Conservation (phyloP, 345 rosid species). For the Draba incana region DNA sequence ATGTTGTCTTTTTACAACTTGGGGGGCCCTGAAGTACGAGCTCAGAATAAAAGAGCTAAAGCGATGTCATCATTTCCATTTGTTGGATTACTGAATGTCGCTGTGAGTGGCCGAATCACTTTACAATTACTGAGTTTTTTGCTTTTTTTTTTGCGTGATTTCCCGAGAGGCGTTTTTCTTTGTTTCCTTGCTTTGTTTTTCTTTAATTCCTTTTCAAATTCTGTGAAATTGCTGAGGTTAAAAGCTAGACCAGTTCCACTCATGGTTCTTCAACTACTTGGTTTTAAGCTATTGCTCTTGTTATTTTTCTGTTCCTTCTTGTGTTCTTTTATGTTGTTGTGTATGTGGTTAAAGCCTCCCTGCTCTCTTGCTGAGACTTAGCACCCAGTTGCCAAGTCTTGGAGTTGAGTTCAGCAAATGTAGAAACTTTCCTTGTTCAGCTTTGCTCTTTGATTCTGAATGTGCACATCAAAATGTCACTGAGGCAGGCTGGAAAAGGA, state of each 20-base stretch:
- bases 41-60: slow-evolving; percentile 33
- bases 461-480: slow-evolving; percentile 33
- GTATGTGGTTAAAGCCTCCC: slow-evolving; percentile 8
- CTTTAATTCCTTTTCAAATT: slow-evolving; percentile 1
- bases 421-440: slow-evolving; percentile 30
- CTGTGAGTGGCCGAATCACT: slow-evolving; percentile 60
- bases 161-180: slow-evolving; percentile 14
- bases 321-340: not conserved
- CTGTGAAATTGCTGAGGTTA: not conserved
- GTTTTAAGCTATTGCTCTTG: slow-evolving; percentile 17
- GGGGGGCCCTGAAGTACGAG: slow-evolving; percentile 34
- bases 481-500: slow-evolving; percentile 40
- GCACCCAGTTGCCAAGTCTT: slow-evolving; percentile 41
- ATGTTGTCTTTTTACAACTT: slow-evolving; percentile 63
- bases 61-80: slow-evolving; percentile 54
- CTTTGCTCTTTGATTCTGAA: slow-evolving; percentile 39
- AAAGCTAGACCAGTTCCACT: slow-evolving; percentile 25
- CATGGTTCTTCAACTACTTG: slow-evolving; percentile 4
- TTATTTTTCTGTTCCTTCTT: not conserved
- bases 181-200: slow-evolving; percentile 15
- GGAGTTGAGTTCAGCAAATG: slow-evolving; percentile 28
- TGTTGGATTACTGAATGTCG: slow-evolving; percentile 73
- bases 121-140: not conserved
- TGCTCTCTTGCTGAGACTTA: slow-evolving; percentile 25
- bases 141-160: slow-evolving; percentile 25